These are phyloP conservation scores for Fusarium euwallaceae DNA, from an alignment of 2,329 filamentous ascomycete genomes.

Conservation along the genomic window DNA sequence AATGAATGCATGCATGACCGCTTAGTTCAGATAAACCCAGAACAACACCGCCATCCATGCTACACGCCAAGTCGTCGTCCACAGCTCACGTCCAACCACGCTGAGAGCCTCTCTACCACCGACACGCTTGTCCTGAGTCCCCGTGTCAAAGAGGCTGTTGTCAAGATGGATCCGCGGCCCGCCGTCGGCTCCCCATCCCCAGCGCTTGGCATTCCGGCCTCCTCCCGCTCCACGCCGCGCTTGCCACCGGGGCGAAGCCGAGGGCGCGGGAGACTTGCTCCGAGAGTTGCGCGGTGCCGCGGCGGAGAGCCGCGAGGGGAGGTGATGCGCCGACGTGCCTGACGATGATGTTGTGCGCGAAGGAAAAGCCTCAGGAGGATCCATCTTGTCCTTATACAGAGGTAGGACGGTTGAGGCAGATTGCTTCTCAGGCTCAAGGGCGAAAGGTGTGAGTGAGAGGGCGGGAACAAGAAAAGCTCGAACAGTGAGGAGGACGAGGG, in stretches of 20 bases:
- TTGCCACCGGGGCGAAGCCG: conserved; percentile 42
- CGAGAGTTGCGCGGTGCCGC: conserved; percentile 37
- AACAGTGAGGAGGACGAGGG: conserved; percentile 62
- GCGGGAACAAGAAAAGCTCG: conserved; percentile 70
- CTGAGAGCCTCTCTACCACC: conserved; percentile 54
- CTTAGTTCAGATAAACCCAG: conserved; percentile 77
- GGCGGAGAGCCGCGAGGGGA: conserved; percentile 41
- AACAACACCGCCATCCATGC: conserved; percentile 72
- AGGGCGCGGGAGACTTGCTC: conserved; percentile 36
- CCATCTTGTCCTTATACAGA: conserved; percentile 67
- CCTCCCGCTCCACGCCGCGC: conserved; percentile 45
- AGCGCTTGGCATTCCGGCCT: conserved; percentile 45
- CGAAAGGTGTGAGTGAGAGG: conserved; percentile 66
- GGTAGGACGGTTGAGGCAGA: conserved; percentile 51
- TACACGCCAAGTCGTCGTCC: conserved; percentile 72
- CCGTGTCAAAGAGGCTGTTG: conserved; percentile 60
- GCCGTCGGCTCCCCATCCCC: conserved; percentile 60
- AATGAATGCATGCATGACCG: conserved; percentile 4
- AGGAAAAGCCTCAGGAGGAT: conserved; percentile 52
- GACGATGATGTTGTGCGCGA: conserved; percentile 38
- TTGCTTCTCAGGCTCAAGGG: conserved; percentile 58
- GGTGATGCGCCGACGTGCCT: conserved; percentile 43
- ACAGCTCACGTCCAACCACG: conserved; percentile 71
- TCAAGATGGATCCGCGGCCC: conserved; percentile 69
- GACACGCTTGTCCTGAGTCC: conserved; percentile 39